Evolutionary conservation across 1,284 basidiomycete species (phyloP).

Genomic region (Mixia osmundae): DNA sequence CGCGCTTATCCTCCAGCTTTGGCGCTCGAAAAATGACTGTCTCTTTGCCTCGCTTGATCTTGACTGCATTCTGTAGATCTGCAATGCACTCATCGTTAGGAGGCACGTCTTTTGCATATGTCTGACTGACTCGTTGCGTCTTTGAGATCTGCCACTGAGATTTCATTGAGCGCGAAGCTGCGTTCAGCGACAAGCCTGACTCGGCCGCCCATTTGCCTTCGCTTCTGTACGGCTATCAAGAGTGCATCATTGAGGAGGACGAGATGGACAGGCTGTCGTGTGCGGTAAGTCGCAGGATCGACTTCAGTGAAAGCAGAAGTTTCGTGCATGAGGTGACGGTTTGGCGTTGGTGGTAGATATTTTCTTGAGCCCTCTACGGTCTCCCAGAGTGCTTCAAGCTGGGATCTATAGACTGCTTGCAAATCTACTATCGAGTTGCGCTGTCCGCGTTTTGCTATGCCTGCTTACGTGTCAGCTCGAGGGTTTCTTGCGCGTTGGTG

Average conservation of each 20-base stretch:
- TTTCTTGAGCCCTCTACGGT: slow-evolving; percentile 92
- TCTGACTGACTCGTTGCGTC: slow-evolving; percentile 52
- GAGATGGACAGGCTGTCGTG: slow-evolving; percentile 62
- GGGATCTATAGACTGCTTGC: slow-evolving; percentile 74
- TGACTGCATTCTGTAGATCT: slow-evolving; percentile 90
- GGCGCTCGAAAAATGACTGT: slow-evolving; percentile 79
- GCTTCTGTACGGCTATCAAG: slow-evolving; percentile 42
- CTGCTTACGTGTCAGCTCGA: slow-evolving; percentile 31
- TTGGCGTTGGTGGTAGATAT: slow-evolving; percentile 69
- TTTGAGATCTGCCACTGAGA: slow-evolving; percentile 82
- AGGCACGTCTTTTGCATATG: not conserved
- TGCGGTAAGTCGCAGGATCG: slow-evolving; percentile 87
- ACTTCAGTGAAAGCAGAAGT: slow-evolving; percentile 61
- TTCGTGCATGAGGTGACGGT: slow-evolving; percentile 72
- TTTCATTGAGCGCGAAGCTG: slow-evolving; percentile 77
- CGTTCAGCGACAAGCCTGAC: slow-evolving; percentile 59
- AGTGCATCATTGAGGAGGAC: slow-evolving; percentile 80
- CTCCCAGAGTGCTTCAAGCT: slow-evolving; percentile 73
- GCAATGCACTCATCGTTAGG: not conserved
- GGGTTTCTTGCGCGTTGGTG: slow-evolving; percentile 10
- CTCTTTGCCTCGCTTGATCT: slow-evolving; percentile 79
- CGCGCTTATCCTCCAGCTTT: slow-evolving; percentile 57
- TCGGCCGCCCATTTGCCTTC: slow-evolving; percentile 30
- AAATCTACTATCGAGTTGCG: slow-evolving; percentile 82
- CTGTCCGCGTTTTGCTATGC: slow-evolving; percentile 27